Evolutionary conservation across 768 basidiomycete species (phyloP), one percentile per base, ranked within the genome.

Genomic region (Collybia nuda): DNA sequence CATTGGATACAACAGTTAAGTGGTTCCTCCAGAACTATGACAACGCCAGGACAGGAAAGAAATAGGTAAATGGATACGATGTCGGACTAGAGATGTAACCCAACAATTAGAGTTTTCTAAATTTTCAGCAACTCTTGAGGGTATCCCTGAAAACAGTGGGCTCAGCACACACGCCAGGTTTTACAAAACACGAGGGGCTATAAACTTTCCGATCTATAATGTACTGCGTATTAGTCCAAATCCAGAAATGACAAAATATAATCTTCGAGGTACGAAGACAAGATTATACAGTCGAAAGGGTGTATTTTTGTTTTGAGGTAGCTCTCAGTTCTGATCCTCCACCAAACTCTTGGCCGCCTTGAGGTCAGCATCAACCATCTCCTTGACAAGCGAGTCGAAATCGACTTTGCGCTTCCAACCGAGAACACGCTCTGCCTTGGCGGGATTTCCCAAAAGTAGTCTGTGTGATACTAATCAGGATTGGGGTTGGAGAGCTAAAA

Each of bases 21-120:
- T 97, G 95, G 95, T 94, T 97, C 76, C 59, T 90, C 36, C 77
- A 84, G 48, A 92, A 95, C 69, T 85, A 90, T 66, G 74, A 85
- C 23, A 84, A 68, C 19, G 90, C 89, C 14, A 72, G 90, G 60
- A 88, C 73, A 2, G 88, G 67, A 5, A 63, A 62, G 56, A 61
- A 60, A 53, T 61, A 58, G 45, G 35, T 37, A 44, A 43, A 5
- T 50, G 39, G 47, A 28, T 11, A 22, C 36, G 21, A 23, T 23
- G 24, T 23, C 41, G 11, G n/a, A 12, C 26, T 24, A 35, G 8
- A 47, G 9, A 36, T 21, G 14, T 32, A 11, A 11, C 32, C 14
- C 32, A 9, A 32, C 9, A 14, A 32, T 32, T 14, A 14, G 9
- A 32, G 3, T 6, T 9, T 32, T 32, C 32, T 5, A 26, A 2